Evolutionary conservation across 2,329 filamentous ascomycete species (phyloP).

Genomic region (Diaporthe velutina): DNA sequence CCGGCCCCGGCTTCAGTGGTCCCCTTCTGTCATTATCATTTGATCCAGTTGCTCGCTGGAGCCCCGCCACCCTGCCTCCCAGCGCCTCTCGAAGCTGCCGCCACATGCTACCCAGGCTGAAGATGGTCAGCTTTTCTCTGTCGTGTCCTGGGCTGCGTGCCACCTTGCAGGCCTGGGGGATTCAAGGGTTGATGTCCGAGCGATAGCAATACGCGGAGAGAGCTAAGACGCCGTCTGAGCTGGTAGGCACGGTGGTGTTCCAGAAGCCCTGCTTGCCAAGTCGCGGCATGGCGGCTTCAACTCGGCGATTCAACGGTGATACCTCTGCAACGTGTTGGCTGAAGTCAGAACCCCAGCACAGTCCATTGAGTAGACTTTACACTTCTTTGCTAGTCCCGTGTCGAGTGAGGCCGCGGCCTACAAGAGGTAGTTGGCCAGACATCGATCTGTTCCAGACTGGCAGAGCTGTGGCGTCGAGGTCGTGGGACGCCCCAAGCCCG

Average conservation of each 20-base stretch:
- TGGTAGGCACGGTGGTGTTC: constrained; percentile 22
- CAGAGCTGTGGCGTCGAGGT: background rate
- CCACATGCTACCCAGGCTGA: background rate
- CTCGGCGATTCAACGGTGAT: constrained; percentile 28
- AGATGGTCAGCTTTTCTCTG: background rate
- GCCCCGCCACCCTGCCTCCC: background rate
- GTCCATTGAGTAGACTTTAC: constrained; percentile 23
- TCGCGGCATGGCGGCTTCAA: constrained; percentile 29
- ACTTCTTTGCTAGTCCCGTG: background rate
- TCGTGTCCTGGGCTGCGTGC: background rate
- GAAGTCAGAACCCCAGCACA: constrained; percentile 25
- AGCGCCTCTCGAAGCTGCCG: background rate
- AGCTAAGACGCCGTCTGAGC: constrained; percentile 6
- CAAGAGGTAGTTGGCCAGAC: background rate
- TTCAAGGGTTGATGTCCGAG: background rate
- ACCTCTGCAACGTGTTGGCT: constrained; percentile 19
- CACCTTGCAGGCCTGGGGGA: background rate
- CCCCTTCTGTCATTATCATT: constrained; percentile 25
- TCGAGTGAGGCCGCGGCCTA: constrained; percentile 8
- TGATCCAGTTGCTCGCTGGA: constrained; percentile 9
- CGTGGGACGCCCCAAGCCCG: background rate
- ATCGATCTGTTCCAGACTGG: background rate
- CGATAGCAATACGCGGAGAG: background rate
- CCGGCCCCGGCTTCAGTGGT: background rate
- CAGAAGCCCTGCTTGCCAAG: constrained; percentile 34